Base-by-base conservation (phyloP, 306 rosid genomes). In the Erythrophleum fordii region DNA sequence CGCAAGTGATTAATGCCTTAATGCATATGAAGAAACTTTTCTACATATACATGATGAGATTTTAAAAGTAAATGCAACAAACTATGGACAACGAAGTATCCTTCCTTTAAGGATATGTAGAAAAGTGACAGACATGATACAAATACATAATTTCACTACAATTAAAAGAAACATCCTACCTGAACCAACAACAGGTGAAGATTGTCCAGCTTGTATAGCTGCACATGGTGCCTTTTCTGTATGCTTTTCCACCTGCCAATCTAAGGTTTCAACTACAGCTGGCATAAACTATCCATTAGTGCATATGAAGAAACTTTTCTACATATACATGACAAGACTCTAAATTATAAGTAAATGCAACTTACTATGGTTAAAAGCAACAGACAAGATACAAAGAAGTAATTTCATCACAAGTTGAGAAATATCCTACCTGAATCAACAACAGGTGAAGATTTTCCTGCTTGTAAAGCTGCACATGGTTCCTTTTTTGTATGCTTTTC, bases 401-500 rank as follows among this genome's bases (percentile, higher is more conserved):
- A 64, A 7, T 49, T 59, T 28, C 31, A 44, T 17, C 17, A 55
- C 28, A 72, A n/a, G 48, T 16, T 52, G 42, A 81, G 45, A 69
- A 81, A 44, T 56, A 29, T 75, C 67, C 73, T 70, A 72, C 84
- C 84, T 78, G 86, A 70, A 78, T 22, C 79, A 16, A 35, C 53
- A 56, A 59, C 37, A 17, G 82, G 80, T n/a, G 51, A n/a, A 65
- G 68, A 78, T 41, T 37, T 67, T 16, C 75, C 72, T 37, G 68
- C 61, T 22, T 82, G 34, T 44, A 60, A 45, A 75, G 53, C 52
- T 69, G 74, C 73, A 82, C 56, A 42, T 5, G 78, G 53, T 44
- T 44, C 56, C 68, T 52, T 35, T 18, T 25, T 37, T 22, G 48
- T 37, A 49, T 56, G 78, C 72, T 71, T 80, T 68, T 73, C 77